Base-by-base conservation (phyloP, 73 alveolate species). In the Paramecium biaurelia region DNA sequence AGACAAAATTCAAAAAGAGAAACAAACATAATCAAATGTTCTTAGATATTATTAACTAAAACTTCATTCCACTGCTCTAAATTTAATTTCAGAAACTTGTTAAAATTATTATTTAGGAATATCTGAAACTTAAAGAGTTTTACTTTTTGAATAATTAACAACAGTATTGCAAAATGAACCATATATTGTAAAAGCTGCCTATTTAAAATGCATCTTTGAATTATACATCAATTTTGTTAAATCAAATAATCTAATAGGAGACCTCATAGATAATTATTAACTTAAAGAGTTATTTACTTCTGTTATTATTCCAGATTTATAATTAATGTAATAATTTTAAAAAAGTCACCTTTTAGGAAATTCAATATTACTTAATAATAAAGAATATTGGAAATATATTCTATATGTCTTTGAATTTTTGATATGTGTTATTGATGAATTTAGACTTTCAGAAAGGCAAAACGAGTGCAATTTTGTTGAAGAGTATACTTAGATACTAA, bases 141-240 rank as follows among this genome's bases (percentile, higher is more conserved):
- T 86, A 32, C 28, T 21, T 30, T 86, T 59, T 41, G 93, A 86
- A 41, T 63, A 72, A 21, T 76, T 86, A 8, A 38, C 70, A 26
- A 37, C 89, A 14, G 56, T 86, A 34, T 26, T 86, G 21, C 4
- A 32, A 11, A 86, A 63, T 35, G 87, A 63, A 23, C 88, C 93
- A n/a, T 86, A 37, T 37, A 58, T 86, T 37, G 59, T 86, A n/a
- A 86, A 86, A 10, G 53, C 76, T 14, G 86, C 93, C 1, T 86
- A 86, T 42, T 57, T 86, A 63, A 86, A 59, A 38, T 67, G 93
- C n/a, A n/a, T 86, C 11, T 86, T 86, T 38, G 89, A 86, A 86
- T 53, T 76, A 28, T 86, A 86, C 45, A 43, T 86, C 9, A 86
- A 86, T 59, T 57, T 41, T 32, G 93, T 68, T n/a, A 34, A 74